Percentiles rank a stretch among this genome's conserved stretches.
Evolutionary conservation across 768 basidiomycete genomes (phyloP).

Genomic region (Boletus tylopilopsis): DNA sequence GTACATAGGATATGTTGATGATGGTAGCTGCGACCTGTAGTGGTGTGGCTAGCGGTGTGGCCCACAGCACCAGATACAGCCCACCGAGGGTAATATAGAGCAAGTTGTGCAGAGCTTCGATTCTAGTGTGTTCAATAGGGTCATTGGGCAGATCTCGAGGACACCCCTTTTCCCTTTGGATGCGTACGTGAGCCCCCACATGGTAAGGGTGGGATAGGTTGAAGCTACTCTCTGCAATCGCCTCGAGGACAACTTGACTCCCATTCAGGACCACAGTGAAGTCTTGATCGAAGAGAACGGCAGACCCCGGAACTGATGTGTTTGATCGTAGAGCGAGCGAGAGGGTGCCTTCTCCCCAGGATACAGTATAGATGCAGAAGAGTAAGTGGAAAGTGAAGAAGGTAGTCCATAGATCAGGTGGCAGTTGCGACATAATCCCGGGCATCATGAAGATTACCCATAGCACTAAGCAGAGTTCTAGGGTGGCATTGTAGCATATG

Average conservation of each 20-base stretch:
- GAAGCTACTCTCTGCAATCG: conserved; percentile 1
- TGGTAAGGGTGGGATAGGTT: not conserved
- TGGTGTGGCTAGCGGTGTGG: too few species aligned
- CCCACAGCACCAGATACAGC: too few species aligned
- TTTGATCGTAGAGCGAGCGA: not conserved
- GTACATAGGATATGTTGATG: too few species aligned
- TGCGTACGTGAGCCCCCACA: not conserved
- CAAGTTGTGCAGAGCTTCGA: too few species aligned
- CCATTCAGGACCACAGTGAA: not conserved
- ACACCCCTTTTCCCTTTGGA: too few species aligned
- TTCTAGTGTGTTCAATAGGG: too few species aligned
- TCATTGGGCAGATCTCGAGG: too few species aligned
- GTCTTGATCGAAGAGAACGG: conserved; percentile 1
- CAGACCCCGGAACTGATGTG: not conserved
- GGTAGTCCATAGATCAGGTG: too few species aligned
- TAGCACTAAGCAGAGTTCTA: too few species aligned
- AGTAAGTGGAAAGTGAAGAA: not conserved
- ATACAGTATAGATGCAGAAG: not conserved
- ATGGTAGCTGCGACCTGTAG: too few species aligned
- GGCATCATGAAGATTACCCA: not conserved
- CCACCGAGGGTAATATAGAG: too few species aligned
- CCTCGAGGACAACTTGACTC: not conserved
- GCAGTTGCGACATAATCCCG: too few species aligned
- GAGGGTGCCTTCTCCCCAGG: conserved; percentile 1
- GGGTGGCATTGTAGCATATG: not conserved